Evolutionary conservation across 305 asterid species (phyloP).

Genomic region (Lippia alba): DNA sequence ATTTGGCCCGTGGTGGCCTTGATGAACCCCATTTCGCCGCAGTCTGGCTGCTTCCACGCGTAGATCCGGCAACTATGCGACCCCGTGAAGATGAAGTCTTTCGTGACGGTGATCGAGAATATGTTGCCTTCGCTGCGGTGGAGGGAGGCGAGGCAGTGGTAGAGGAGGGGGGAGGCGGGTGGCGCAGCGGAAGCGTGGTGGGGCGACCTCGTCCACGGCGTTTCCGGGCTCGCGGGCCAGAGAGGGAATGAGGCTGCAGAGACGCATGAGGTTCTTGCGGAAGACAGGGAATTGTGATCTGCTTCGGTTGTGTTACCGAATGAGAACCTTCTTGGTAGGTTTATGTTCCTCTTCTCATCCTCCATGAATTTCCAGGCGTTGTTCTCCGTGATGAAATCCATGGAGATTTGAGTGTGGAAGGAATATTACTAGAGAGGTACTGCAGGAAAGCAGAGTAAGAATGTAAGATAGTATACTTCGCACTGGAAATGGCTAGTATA

Average conservation of each 20-base stretch:
- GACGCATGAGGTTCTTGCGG: constrained; percentile 68
- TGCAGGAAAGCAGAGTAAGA: no score
- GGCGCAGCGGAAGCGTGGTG: constrained; percentile 29
- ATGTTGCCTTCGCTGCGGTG: constrained; percentile 67
- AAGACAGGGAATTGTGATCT: constrained; percentile 34
- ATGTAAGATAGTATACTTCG: no score
- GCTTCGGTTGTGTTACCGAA: constrained; percentile 40
- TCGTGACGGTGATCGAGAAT: constrained; percentile 56
- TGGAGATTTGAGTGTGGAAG: constrained; percentile 6
- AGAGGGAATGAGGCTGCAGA: constrained; percentile 63
- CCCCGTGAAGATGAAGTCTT: constrained; percentile 64
- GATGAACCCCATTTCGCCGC: constrained; percentile 61
- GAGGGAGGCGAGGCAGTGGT: constrained; percentile 75
- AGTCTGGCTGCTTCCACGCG: constrained; percentile 74
- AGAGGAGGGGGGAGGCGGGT: constrained; percentile 50
- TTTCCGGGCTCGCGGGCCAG: constrained; percentile 59
- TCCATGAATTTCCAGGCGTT: constrained; percentile 47
- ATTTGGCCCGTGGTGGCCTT: constrained; percentile 57
- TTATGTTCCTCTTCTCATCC: constrained; percentile 47
- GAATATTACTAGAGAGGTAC: neutral
- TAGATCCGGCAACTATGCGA: constrained; percentile 68
- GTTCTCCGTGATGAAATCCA: constrained; percentile 54
- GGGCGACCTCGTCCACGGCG: constrained; percentile 76
- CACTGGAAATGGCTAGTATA: no score
- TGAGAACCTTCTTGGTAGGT: constrained; percentile 59